phyloP scores from a whole-genome alignment of 2,329 filamentous ascomycete genomes.

The Trichothecium sympodiale region DNA sequence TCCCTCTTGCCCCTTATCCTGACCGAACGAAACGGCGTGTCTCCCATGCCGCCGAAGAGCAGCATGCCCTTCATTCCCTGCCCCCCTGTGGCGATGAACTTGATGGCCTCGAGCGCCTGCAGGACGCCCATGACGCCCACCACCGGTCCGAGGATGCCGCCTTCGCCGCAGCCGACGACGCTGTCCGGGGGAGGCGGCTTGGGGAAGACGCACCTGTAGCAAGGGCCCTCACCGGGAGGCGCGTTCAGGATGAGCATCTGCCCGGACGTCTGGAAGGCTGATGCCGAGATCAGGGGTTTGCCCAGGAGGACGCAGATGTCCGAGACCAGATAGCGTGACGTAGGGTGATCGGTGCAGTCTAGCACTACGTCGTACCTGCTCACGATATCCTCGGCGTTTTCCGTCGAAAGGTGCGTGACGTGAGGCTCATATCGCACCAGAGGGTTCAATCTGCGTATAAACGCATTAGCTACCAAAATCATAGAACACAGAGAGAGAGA shows the following conservation, averaged over 20 bases:
- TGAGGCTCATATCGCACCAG: conserved; percentile 54
- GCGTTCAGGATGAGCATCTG: conserved; percentile 84
- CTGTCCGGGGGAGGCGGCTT: conserved; percentile 74
- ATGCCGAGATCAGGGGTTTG: conserved; percentile 79
- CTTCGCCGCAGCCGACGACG: conserved; percentile 81
- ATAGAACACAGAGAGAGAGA: neutral
- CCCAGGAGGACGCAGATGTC: conserved; percentile 73
- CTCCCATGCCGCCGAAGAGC: conserved; percentile 24
- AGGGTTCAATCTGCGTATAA: conserved; percentile 72
- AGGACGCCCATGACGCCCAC: conserved; percentile 89
- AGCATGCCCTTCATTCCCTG: conserved; percentile 28
- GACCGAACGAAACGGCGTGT: conserved; percentile 56
- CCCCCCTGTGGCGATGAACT: conserved; percentile 44
- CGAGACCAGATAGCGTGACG: conserved; percentile 83
- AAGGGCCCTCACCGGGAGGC: conserved; percentile 66
- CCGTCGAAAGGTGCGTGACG: conserved; percentile 51
- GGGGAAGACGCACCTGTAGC: conserved; percentile 89
- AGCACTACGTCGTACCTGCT: conserved; percentile 70
- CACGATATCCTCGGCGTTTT: conserved; percentile 58
- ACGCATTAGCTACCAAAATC: too few relatives aligned
- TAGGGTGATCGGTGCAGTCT: conserved; percentile 91
- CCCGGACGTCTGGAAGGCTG: conserved; percentile 78
- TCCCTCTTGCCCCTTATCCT: conserved; percentile 57
- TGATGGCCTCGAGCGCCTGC: conserved; percentile 82
- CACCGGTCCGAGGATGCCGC: conserved; percentile 83